Evolutionary conservation across 225 moss, liverwort and hornwort species (phyloP).

Genomic region (Pseudoscleropodium purum): DNA sequence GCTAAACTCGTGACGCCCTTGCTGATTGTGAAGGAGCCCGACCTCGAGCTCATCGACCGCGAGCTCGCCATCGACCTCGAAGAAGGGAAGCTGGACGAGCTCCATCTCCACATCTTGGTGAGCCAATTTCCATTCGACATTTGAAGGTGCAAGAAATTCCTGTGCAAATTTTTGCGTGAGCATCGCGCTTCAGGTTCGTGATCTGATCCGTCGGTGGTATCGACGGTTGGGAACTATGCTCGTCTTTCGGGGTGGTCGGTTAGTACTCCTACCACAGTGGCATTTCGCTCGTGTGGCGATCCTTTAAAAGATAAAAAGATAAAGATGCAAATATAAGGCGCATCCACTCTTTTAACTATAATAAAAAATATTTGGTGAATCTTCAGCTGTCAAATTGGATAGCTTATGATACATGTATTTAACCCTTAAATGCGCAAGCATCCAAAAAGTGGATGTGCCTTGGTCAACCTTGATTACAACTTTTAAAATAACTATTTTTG

Average conservation of each 20-base stretch:
- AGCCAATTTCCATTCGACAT: not conserved
- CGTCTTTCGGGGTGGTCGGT: not conserved
- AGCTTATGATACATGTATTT: too few species aligned
- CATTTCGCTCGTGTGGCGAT: not conserved
- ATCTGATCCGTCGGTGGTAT: not conserved
- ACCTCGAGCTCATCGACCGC: not conserved
- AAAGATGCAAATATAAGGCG: not conserved
- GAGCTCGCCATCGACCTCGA: constrained; percentile 2
- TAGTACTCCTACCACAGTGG: not conserved
- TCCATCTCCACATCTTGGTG: constrained; percentile 10
- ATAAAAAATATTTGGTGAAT: not conserved
- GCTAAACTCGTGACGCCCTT: not conserved
- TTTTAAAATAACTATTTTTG: too few species aligned
- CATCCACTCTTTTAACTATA: not conserved
- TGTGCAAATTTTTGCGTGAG: not conserved
- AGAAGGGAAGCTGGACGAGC: not conserved
- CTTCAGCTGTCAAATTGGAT: accelerated
- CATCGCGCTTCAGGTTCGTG: not conserved
- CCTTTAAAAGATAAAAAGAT: not conserved
- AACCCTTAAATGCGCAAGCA: too few species aligned
- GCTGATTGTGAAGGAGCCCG: not conserved
- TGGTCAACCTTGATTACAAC: too few species aligned
- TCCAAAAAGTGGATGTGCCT: too few species aligned
- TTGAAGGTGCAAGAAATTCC: not conserved
- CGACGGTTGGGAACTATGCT: not conserved